These are phyloP conservation scores for Paramecium sonneborni DNA, from an alignment of 73 alveolate genomes.

Conservation along the genomic window DNA sequence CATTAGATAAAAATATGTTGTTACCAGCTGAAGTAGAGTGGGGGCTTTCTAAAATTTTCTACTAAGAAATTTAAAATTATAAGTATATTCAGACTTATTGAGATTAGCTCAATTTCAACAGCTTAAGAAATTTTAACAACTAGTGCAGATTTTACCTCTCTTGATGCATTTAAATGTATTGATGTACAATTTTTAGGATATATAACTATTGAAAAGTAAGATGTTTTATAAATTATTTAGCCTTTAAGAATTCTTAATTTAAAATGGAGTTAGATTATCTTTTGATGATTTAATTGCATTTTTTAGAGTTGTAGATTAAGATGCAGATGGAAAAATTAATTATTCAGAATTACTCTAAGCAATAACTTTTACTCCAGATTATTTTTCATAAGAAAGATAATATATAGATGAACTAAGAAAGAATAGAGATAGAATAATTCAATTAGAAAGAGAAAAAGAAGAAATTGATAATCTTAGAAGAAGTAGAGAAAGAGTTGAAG, in stretches of 20 bases:
- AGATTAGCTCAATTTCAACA: not conserved
- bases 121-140: slow-evolving; percentile 41
- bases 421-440: slow-evolving; percentile 19
- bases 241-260: not conserved
- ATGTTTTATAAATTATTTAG: not conserved
- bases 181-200: not conserved
- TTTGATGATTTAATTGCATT: slow-evolving; percentile 36
- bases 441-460: slow-evolving; percentile 15
- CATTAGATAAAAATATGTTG: not conserved
- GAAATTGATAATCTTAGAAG: not conserved
- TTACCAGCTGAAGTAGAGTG: slow-evolving; percentile 56
- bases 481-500: slow-evolving; percentile 54
- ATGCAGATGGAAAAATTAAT: slow-evolving; percentile 16
- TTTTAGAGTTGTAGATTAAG: slow-evolving; percentile 16
- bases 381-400: slow-evolving; percentile 17
- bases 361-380: slow-evolving; percentile 27
- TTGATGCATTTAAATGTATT: slow-evolving; percentile 40
- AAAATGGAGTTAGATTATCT: slow-evolving; percentile 17
- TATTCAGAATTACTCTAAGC: slow-evolving; percentile 51
- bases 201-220: slow-evolving; percentile 5
- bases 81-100: not conserved
- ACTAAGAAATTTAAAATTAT: slow-evolving; percentile 22
- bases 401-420: slow-evolving; percentile 8
- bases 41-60: slow-evolving; percentile 46
- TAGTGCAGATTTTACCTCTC: slow-evolving; percentile 35